Percentiles rank a stretch among this genome's conserved stretches.
Conservation (phyloP, 805 yeast genomes). For the Candida takata region DNA sequence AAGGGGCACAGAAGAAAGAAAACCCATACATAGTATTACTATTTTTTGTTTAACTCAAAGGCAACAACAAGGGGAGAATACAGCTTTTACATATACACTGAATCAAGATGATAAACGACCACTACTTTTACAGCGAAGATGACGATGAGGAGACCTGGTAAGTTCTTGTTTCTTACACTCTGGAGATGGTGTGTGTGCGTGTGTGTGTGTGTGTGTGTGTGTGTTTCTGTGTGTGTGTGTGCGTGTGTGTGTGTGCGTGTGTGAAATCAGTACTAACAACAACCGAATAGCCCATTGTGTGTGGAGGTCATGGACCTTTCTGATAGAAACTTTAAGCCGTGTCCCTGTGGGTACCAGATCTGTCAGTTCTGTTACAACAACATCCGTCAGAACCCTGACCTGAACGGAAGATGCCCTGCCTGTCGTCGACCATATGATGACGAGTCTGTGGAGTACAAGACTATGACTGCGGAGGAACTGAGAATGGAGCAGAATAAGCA, state of each 20-base stretch:
- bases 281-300: slow-evolving; percentile 80
- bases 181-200: too few species aligned
- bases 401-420: slow-evolving; percentile 95
- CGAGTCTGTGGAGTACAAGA: slow-evolving; percentile 81
- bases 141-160: slow-evolving; percentile 60
- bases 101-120: slow-evolving; percentile 28
- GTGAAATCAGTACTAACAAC: slow-evolving; percentile 9
- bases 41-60: too few species aligned
- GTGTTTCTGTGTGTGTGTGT: too few species aligned
- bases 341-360: slow-evolving; percentile 98
- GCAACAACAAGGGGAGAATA: too few species aligned
- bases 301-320: slow-evolving; percentile 97
- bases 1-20: too few species aligned
- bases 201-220: too few species aligned
- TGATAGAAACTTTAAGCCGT: slow-evolving; percentile 95
- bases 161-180: slow-evolving; percentile 18
- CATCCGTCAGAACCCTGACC: slow-evolving; percentile 89
- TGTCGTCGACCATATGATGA: slow-evolving; percentile 94
- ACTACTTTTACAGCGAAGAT: slow-evolving; percentile 61
- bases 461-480: slow-evolving; percentile 76
- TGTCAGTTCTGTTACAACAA: slow-evolving; percentile 98
- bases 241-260: background rate
- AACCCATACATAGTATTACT: too few species aligned
- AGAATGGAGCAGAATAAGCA: slow-evolving; percentile 74
- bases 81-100: too few species aligned